Percentiles rank a stretch among this genome's conserved stretches.
Evolutionary conservation across 352 stramenopile species (phyloP).

Genomic region (Phytophthora tentaculata): DNA sequence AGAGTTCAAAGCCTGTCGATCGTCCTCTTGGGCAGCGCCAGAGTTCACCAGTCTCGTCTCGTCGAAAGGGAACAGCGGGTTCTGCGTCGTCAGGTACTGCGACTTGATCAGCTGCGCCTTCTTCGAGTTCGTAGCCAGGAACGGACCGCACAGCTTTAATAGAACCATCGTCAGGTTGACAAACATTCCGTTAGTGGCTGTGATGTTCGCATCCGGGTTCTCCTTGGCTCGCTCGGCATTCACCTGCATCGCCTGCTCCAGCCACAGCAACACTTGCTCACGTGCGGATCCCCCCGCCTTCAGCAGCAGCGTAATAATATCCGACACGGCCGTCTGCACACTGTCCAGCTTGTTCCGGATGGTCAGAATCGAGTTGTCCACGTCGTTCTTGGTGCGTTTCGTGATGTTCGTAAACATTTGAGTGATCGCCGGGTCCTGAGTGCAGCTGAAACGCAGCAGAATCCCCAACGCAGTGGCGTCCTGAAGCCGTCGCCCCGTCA

Average conservation of each 20-base stretch:
- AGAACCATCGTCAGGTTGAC: conserved; percentile 84
- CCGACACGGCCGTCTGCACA: conserved; percentile 61
- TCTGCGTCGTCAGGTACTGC: conserved; percentile 56
- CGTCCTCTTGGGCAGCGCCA: conserved; percentile 22
- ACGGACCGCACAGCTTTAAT: conserved; percentile 81
- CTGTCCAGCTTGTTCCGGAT: conserved; percentile 75
- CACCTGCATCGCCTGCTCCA: conserved; percentile 77
- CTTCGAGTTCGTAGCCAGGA: conserved; percentile 78
- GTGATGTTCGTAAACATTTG: conserved; percentile 89
- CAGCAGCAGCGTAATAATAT: conserved; percentile 74
- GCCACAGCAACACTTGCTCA: conserved; percentile 71
- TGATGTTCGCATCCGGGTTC: conserved; percentile 73
- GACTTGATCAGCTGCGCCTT: conserved; percentile 80
- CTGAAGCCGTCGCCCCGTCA: conserved; percentile 75
- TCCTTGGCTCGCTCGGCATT: conserved; percentile 84
- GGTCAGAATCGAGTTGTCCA: conserved; percentile 72
- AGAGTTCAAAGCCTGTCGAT: conserved; percentile 26
- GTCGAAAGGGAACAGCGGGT: conserved; percentile 68
- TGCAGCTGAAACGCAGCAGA: conserved; percentile 77
- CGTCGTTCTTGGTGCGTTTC: conserved; percentile 80
- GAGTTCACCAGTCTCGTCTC: conserved; percentile 58
- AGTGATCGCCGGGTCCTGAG: conserved; percentile 70
- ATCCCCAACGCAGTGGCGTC: conserved; percentile 82
- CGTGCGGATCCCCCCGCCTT: conserved; percentile 64
- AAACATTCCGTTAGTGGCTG: conserved; percentile 76